Base-by-base conservation (phyloP, 169 alveolate species). In the Plasmodium billcollinsi region DNA sequence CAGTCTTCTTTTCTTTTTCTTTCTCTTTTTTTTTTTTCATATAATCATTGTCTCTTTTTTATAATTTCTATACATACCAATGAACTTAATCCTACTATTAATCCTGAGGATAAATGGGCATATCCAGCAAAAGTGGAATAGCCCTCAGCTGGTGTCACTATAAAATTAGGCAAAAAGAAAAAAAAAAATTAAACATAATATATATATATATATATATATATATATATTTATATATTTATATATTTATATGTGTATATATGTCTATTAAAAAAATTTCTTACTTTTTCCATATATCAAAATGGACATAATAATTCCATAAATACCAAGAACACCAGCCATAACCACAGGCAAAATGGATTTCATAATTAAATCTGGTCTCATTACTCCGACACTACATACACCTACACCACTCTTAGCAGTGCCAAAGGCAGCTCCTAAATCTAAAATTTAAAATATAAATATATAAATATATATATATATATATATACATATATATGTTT, bases 301-400 rank as follows among this genome's bases (percentile, higher is more conserved):
- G 59, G 99, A 95, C 69, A 97, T 98, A 88, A 98, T 98, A 74
- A 98, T 97, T 33, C 99, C 99, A 94, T 98, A 97, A 75, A 98
- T 98, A 78, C 99, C 99, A 92, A 98, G 93, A 88, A 98, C 98
- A 96, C 99, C 99, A 59, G 99, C 99, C 99, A 99, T 98, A 95
- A 99, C 98, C 65, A 98, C 99, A 45, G 99, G 99, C 56, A 99
- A 97, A 91, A 99, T 98, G 61, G 99, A 98, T 91, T 98, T 98
- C 99, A 98, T 98, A 85, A 99, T 98, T 90, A 98, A 94, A 75
- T 99, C 99, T 12, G 99, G 99, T 74, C 99, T 97, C 98, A 98
- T 96, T 54, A 99, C 99, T 63, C 99, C 99, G 99, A 99, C 98
- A 90, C 99, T 96, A 63, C 99, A 95, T 76, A 99, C 98, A 45